Evolutionary conservation across 441 rosid species (phyloP).

Genomic region (Bruguiera hainesii): DNA sequence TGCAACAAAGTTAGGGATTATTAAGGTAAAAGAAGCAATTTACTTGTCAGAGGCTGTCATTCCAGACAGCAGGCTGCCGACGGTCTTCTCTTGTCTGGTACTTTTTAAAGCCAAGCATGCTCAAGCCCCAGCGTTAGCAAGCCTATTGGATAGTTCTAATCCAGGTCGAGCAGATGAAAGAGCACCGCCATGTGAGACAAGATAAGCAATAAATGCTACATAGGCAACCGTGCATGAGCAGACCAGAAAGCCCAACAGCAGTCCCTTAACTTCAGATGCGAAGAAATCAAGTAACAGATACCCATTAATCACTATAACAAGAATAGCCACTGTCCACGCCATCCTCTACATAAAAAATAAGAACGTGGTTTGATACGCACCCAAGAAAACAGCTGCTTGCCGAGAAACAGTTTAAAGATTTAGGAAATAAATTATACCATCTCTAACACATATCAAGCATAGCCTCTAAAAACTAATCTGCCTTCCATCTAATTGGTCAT

Average conservation of each 20-base stretch:
- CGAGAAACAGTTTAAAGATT: neutral
- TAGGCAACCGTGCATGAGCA: slow-evolving; percentile 64
- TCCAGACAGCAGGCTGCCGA: slow-evolving; percentile 2
- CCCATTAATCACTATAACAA: slow-evolving; percentile 84
- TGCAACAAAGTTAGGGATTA: too few species aligned
- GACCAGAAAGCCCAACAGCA: slow-evolving; percentile 48
- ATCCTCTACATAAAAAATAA: slow-evolving; percentile 45
- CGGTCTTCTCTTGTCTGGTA: neutral
- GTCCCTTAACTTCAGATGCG: slow-evolving; percentile 67
- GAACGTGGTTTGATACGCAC: neutral
- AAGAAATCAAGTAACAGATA: slow-evolving; percentile 86
- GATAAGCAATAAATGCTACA: slow-evolving; percentile 68
- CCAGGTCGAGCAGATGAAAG: slow-evolving; percentile 46
- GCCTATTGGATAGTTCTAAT: slow-evolving; percentile 49
- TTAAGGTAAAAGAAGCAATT: too few species aligned
- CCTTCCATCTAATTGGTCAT: too few species aligned
- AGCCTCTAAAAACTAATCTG: too few species aligned
- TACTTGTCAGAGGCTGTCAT: slow-evolving; percentile 1
- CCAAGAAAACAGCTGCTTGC: neutral
- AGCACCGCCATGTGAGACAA: slow-evolving; percentile 44
- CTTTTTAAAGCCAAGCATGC: neutral
- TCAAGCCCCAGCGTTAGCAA: slow-evolving; percentile 25
- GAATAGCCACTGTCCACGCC: slow-evolving; percentile 89
- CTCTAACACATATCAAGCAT: too few species aligned
- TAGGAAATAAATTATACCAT: too few species aligned